Base-by-base conservation (phyloP, 2,329 filamentous ascomycete species). In the Aspergillus intermedius region DNA sequence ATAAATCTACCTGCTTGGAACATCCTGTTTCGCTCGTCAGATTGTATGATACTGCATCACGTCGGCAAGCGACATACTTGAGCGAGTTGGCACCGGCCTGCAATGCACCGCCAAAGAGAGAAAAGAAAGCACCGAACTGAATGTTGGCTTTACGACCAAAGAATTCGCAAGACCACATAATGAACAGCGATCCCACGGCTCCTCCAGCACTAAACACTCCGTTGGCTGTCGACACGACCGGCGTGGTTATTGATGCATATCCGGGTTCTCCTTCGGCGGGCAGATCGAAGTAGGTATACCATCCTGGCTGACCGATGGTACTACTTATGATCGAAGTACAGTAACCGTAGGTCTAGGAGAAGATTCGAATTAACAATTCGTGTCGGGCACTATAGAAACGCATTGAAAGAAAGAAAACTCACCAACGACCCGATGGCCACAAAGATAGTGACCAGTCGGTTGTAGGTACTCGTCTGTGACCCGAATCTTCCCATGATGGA, bases 291-390 rank as follows among this genome's bases (percentile, higher is more conserved):
- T 71, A 77, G 15, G 58, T 51, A 54, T 76, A 78, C 74, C 74
- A 78, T 52, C 75, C 75, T 3, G 75, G 74, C 47, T 78, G 44
- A 7, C 76, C 76, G 46, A 78, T 77, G 13, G 75, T 78, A 48
- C 73, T 75, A 35, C 70, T 66, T 34, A 78, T 78, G 34, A 78
- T 71, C 1, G 75, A 76, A 7, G 75, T 67, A 46, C 69, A 73
- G 53, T 77, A 78, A 19, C 76, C 75, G 52, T 77, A 78, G 2
- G 76, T 77, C 73, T 75, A 47, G 23, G 15, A 7, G 13, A 42
- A 42, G 32, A 35, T 17, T 49, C 44, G 50, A 42, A 51, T 21
- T 12, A 43, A 35, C 7, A 19, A 40, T 6, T 12, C 19, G 19
- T n/a, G 7, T 34, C n/a, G 5, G 8, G 19, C 15, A 10, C 7